These are phyloP conservation scores for Paraphoma chrysanthemicola DNA, from an alignment of 2,329 filamentous ascomycete genomes.

Conservation along the genomic window DNA sequence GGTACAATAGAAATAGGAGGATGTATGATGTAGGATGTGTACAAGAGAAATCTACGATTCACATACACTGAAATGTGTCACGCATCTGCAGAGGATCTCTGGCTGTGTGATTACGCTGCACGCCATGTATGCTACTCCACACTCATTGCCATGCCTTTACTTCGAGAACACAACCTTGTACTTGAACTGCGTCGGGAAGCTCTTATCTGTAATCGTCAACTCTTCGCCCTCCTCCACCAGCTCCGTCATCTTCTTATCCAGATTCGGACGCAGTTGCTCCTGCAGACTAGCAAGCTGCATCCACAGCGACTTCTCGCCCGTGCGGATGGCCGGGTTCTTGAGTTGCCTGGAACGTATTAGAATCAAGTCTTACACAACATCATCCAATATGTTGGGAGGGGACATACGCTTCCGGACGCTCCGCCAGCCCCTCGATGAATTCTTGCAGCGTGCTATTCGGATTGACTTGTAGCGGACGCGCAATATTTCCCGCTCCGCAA, in stretches of 20 bases:
- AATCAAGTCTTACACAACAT: neutral
- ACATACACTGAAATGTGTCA: too few relatives aligned
- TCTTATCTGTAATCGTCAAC: constrained; percentile 90
- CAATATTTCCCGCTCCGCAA: constrained; percentile 73
- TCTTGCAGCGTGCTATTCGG: constrained; percentile 77
- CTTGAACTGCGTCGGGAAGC: constrained; percentile 76
- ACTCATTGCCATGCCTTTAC: constrained; percentile 6
- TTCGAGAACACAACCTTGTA: constrained; percentile 62
- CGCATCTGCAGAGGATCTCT: neutral
- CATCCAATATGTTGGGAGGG: neutral
- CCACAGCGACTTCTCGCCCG: constrained; percentile 84
- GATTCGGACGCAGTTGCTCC: constrained; percentile 81
- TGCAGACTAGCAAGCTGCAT: constrained; percentile 87
- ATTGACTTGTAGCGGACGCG: constrained; percentile 76
- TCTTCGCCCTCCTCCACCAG: constrained; percentile 84
- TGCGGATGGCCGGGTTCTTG: constrained; percentile 88
- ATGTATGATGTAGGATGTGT: constrained; percentile 9
- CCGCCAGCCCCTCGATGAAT: constrained; percentile 82
- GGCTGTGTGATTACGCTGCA: neutral
- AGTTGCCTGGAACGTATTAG: constrained; percentile 65
- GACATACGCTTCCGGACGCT: constrained; percentile 75
- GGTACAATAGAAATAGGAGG: constrained; percentile 5
- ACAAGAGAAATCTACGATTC: neutral
- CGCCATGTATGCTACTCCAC: too few relatives aligned
- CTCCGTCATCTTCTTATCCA: constrained; percentile 78